Evolutionary conservation across 2,329 filamentous ascomycete genomes (phyloP), one percentile per base, ranked within the genome.

Genomic region (Epichloe festucae): DNA sequence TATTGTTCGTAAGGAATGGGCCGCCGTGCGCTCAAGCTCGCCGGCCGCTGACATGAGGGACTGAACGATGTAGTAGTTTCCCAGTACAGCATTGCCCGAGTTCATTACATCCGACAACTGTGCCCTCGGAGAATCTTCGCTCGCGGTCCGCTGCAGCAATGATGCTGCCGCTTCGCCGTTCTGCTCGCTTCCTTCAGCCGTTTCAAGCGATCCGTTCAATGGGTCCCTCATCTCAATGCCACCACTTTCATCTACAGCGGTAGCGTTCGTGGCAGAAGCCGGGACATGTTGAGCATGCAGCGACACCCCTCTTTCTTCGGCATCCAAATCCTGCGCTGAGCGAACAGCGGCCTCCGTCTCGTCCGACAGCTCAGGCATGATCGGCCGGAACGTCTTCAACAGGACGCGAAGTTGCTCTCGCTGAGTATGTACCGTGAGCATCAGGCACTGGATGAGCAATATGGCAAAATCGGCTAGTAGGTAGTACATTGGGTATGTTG

Each of bases 351-450:
- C 52, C 42, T 54, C 46, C n/a, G 58, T 46, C 31, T 65, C 64
- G 36, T 57, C 59, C 11, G 57, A 57, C 31, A 62, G 45, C n/a
- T 63, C 61, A 1, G 62, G 63, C 17, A 64, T 54, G 50, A 68
- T 57, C 27, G 65, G 60, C 40, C 62, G 58, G 57, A 70, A 69
- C 39, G 67, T 67, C 50, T 68, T 70, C 6, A 79, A 67, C 14
- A 69, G 65, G 48, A 74, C 72, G 35, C 75, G 71, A 21, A 84
- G 65, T 52, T 72, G 73, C 58, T 83, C 79, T 55, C 76, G 72
- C 59, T 84, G 78, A 45, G 76, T 71, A 59, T 81, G 79, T 11
- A 84, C 74, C 3, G 79, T 72, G 52, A 85, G 64, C 81, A 85
- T 83, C 43, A 84, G 63, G 55, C 78, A 79, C 62, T 86, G 82